Base-by-base conservation (phyloP, 371 early-diverging fungal species). In the Rhizopus sp. region DNA sequence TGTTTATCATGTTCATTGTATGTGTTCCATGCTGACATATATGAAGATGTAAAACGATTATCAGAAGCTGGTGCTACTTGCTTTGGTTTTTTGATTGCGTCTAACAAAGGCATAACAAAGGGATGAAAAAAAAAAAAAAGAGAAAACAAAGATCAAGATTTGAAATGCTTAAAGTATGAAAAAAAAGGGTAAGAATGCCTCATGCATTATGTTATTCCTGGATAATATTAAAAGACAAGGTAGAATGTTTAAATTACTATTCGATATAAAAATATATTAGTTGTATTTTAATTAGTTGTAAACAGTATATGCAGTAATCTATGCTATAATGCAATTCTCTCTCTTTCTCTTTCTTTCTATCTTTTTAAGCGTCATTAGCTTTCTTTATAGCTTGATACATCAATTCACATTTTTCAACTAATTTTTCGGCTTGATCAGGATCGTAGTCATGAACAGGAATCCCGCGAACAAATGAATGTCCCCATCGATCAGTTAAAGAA, bases 391-490 rank as follows among this genome's bases (percentile, higher is more conserved):
- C 67, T 50, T 66, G 69, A 57, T 76, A 76, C 15, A 57, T 31
- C 12, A 64, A 12, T 53, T 76, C 77, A 42, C 77, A 76, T 10
- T 70, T 64, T 9, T 64, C 58, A 7, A 70, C n/a, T 1, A 78
- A 32, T 37, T 65, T 64, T 23, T 72, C 63, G 3, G 69, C 75
- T 33, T 50, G 60, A 5, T 40, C 40, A 4, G 53, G 65, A 51
- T 72, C 64, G 45, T 73, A 68, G 12, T 60, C 60, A 0, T 31
- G 29, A 5, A 86, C 57, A 5, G 66, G 61, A 4, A 35, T n/a
- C 9, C 59, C 41, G 4, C 56, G 61, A 0, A 84, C 83, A 60
- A 62, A 85, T 3, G 78, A 52, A 0, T 15, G 58, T 4, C 86
- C 87, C 51, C 61, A 60, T 7, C 81, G 64, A 30, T 61, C 63